phyloP scores from a whole-genome alignment of 2,329 filamentous ascomycete genomes.

The Hyphodiscus sp. region DNA sequence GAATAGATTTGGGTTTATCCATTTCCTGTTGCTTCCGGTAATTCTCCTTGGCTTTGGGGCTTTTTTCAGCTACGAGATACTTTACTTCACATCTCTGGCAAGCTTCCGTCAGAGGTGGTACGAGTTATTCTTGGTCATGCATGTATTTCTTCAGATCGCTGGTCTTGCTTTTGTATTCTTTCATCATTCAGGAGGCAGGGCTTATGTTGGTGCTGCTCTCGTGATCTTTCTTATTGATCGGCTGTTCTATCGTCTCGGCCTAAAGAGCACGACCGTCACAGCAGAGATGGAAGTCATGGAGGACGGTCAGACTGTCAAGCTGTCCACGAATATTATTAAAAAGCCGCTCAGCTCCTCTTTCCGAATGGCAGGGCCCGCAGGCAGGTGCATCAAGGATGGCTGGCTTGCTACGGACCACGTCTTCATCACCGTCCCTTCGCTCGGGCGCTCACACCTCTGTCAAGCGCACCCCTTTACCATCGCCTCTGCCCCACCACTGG shows the following conservation, averaged over 20 bases:
- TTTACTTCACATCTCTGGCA: constrained; percentile 55
- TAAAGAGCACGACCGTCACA: constrained; percentile 42
- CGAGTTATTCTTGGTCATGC: constrained; percentile 53
- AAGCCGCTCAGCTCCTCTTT: constrained; percentile 3
- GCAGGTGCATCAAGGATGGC: constrained; percentile 38
- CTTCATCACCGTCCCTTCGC: constrained; percentile 52
- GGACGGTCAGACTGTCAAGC: constrained; percentile 48
- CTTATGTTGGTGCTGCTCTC: constrained; percentile 44
- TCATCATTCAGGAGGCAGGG: constrained; percentile 46
- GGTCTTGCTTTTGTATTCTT: constrained; percentile 53
- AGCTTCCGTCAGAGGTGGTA: constrained; percentile 56
- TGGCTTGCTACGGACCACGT: constrained; percentile 59
- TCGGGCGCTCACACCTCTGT: constrained; percentile 45
- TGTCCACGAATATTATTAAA: constrained; percentile 29
- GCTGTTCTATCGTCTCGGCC: constrained; percentile 47
- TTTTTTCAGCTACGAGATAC: constrained; percentile 50
- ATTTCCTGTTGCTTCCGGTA: constrained; percentile 45
- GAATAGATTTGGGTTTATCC: constrained; percentile 41
- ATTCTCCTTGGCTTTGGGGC: constrained; percentile 49
- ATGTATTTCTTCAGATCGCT: constrained; percentile 49
- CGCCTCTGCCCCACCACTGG: constrained; percentile 47
- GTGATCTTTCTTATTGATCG: constrained; percentile 11
- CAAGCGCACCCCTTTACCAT: constrained; percentile 65
- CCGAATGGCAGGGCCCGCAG: constrained; percentile 10
- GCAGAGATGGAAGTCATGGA: constrained; percentile 47